Evolutionary conservation across 306 rosid species (phyloP).

Genomic region (Fragaria ananassa): DNA sequence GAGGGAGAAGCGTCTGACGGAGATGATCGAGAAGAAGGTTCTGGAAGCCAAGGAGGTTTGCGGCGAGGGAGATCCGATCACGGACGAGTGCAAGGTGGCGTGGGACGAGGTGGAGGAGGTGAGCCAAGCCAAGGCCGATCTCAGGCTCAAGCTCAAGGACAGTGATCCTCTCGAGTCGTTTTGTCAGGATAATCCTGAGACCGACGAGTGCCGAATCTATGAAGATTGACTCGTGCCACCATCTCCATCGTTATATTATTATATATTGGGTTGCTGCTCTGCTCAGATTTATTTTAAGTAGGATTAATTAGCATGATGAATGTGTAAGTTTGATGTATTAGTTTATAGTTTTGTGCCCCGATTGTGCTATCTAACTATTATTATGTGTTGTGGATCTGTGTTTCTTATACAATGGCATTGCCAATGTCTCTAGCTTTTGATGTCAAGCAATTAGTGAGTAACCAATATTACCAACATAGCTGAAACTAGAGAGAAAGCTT

Average conservation of each 20-base stretch:
- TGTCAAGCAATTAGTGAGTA: too few species aligned
- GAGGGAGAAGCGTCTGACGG: constrained; percentile 36
- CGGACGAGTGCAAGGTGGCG: constrained; percentile 47
- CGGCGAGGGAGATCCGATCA: constrained; percentile 27
- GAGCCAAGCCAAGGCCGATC: constrained; percentile 49
- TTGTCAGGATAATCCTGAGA: constrained; percentile 36
- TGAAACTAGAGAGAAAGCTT: too few species aligned
- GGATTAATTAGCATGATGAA: neutral
- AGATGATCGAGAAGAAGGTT: constrained; percentile 49
- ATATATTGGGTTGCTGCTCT: neutral
- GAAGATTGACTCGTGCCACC: constrained; percentile 5
- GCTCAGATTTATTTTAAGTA: neutral
- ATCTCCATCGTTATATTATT: neutral
- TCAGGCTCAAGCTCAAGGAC: constrained; percentile 31
- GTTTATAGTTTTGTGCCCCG: too few species aligned
- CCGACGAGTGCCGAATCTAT: constrained; percentile 43
- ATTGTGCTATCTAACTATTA: too few species aligned
- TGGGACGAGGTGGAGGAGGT: constrained; percentile 54
- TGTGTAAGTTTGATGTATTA: too few species aligned
- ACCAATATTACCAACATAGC: too few species aligned
- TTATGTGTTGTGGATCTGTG: too few species aligned
- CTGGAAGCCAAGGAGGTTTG: constrained; percentile 40
- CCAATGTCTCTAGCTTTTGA: too few species aligned
- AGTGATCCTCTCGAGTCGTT: constrained; percentile 41
- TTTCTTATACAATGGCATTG: too few species aligned